Evolutionary conservation across 2,329 filamentous ascomycete species (phyloP).

Genomic region (Neofusicoccum parvum): DNA sequence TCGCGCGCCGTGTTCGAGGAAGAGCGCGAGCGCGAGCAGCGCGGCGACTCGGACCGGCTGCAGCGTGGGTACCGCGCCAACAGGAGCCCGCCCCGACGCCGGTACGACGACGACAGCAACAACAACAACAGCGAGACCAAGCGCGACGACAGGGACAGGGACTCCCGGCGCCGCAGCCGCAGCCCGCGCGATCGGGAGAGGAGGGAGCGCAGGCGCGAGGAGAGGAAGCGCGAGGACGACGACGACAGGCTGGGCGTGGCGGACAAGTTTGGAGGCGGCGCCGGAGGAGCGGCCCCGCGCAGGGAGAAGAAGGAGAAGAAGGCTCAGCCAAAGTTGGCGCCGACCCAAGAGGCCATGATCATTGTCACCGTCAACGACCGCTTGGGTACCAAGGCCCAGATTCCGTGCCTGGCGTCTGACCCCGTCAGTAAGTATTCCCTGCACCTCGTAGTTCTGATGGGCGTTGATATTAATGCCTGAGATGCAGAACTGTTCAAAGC

Average conservation of each 20-base stretch:
- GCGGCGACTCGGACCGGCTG: constrained; percentile 24
- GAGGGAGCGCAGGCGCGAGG: constrained; percentile 20
- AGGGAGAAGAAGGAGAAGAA: constrained; percentile 33
- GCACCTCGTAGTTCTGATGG: not conserved
- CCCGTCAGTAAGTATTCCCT: constrained; percentile 61
- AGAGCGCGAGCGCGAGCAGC: constrained; percentile 25
- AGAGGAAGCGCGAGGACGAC: constrained; percentile 24
- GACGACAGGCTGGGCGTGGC: constrained; percentile 29
- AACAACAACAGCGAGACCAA: constrained; percentile 44
- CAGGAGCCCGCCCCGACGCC: constrained; percentile 39
- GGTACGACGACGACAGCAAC: constrained; percentile 50
- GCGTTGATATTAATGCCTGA: constrained; percentile 22
- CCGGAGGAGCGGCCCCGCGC: constrained; percentile 35
- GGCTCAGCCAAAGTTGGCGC: constrained; percentile 20
- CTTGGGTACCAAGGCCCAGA: constrained; percentile 92
- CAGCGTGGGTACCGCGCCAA: constrained; percentile 31
- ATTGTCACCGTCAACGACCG: constrained; percentile 92
- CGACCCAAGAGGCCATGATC: constrained; percentile 75
- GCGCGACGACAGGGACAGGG: constrained; percentile 18
- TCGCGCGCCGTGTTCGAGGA: constrained; percentile 24
- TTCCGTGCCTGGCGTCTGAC: constrained; percentile 85
- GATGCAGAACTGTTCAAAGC: constrained; percentile 74
- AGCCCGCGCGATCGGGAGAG: constrained; percentile 16
- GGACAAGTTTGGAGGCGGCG: constrained; percentile 10
- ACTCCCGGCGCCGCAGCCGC: constrained; percentile 19